Evolutionary conservation across 148 eudicot species (phyloP), one percentile per base, ranked within the genome.

Genomic region (Camellia granthamiana): DNA sequence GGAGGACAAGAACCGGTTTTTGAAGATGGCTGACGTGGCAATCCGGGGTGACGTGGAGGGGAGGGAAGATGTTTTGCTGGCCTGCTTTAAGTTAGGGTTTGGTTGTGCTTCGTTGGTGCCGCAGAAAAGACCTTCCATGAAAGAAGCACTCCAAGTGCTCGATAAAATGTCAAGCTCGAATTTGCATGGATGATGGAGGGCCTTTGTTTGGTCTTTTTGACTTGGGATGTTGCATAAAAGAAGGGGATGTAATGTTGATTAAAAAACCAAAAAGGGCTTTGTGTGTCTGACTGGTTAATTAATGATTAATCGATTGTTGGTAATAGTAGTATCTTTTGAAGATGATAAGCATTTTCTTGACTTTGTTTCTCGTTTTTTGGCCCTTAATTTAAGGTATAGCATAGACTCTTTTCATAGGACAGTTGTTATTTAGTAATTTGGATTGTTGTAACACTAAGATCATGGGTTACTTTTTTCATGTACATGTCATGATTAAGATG

Each of bases 101-200:
- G 86, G 85, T n/a, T 96, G 99, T 87, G 95, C 98, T 3, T 88
- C 91, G 23, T 86, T 90, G 87, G 85, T 82, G 49, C 92, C 98
- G 9, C 90, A 88, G 69, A 96, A 91, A 83, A 92, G 99, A 81
- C 99, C 99, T 49, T 86, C 89, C 62, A 96, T 96, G 93, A 96
- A 87, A 86, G 95, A 93, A 69, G 97, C 90, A 46, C 72, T 91
- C 3, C 97, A 86, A 80, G 84, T 89, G 6, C 90, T 96, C 82
- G 99, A 96, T 62, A 93, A 90, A 81, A 66, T 89, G n/a, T 84
- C 92, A 66, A 21, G 82, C n/a, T 76, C 87, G 38, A 30, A 30
- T 76, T 85, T 82, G 73, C 77, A 51, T 52, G 77, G 81, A 15
- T 83, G 77, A 85, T 85, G 77, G 75, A 67, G 76, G 60, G 71